Base-by-base conservation (phyloP, 2,329 filamentous ascomycete genomes). In the Apiospora rasikravindrae region DNA sequence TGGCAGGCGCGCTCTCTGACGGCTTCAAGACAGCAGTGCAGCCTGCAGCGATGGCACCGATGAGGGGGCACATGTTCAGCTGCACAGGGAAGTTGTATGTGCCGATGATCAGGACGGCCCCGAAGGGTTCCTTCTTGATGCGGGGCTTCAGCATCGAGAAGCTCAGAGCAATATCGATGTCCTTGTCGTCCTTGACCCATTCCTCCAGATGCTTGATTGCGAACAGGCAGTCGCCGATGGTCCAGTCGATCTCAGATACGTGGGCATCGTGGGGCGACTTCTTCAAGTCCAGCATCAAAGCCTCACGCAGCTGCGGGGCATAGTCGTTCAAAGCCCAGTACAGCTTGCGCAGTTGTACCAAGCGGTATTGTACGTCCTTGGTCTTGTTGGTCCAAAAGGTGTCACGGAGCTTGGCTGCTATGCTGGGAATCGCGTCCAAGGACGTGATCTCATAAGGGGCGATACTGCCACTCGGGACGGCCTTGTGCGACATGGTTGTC, bases 1-100 rank as follows among this genome's bases (percentile, higher is more conserved):
- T 91, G 74, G 91, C 86, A 26, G 95, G 91, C 0, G 95, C 88
- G 71, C 90, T 89, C 84, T 99, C 96, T 26, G 94, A 96, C 5
- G 96, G 96, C 88, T 99, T 99, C 77, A 98, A 81, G 26, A 98
- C 86, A 67, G 92, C 94, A 7, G 95, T 96, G 82, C 96, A 98
- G 70, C 96, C 96, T 11, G 94, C 96, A 61, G 94, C 91, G 77
- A 99, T 98, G 78, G 96, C 96, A 72, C 96, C 96, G 74, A 98
- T 89, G 73, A 97, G 83, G 1, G 96, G 95, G 0, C 90, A 88
- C 53, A 98, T 81, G 49, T 91, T 90, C 61, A 98, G 88, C 83
- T 95, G 92, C 81, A 98, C 86, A 69, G 96, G 96, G 82, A 95
- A 98, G 86, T 99, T 99, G 89, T 94, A 98, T 61, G 96, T 91